phyloP scores from a whole-genome alignment of 257 asterid genomes.

The Penstemon newberryi region DNA sequence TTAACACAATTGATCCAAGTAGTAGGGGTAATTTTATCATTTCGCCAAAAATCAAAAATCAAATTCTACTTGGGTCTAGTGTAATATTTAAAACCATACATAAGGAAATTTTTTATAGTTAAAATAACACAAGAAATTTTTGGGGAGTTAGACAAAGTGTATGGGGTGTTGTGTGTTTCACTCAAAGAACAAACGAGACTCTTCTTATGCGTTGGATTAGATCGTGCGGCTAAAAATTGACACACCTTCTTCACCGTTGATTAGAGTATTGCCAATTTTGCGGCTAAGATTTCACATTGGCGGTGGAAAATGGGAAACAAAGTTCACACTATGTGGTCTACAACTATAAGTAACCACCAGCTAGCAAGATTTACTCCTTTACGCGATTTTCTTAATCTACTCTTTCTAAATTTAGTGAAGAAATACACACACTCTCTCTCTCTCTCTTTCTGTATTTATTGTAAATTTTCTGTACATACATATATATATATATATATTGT shows the following conservation, averaged over 20 bases:
- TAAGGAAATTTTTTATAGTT: too few relatives aligned
- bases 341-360: conserved; percentile 28
- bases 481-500: not conserved
- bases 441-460: conserved; percentile 23
- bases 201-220: conserved; percentile 26
- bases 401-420: conserved; percentile 8
- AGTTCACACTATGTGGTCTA: conserved; percentile 13
- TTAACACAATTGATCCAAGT: too few relatives aligned
- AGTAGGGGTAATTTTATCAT: too few relatives aligned
- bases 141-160: too few relatives aligned
- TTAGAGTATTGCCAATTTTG: not conserved
- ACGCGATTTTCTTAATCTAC: conserved; percentile 4
- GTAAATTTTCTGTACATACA: not conserved
- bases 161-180: too few relatives aligned
- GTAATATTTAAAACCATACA: too few relatives aligned
- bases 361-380: not conserved
- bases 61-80: too few relatives aligned
- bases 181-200: not conserved
- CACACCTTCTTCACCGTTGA: conserved; percentile 33
- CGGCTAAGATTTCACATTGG: conserved; percentile 33
- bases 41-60: too few relatives aligned
- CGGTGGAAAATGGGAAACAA: conserved; percentile 25
- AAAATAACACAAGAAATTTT: too few relatives aligned
- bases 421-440: conserved; percentile 7
- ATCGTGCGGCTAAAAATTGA: conserved; percentile 38